These are phyloP conservation scores for thale cress (Arabidopsis thaliana) DNA, from an alignment of 345 rosid genomes.

Conservation along the genomic window DNA sequence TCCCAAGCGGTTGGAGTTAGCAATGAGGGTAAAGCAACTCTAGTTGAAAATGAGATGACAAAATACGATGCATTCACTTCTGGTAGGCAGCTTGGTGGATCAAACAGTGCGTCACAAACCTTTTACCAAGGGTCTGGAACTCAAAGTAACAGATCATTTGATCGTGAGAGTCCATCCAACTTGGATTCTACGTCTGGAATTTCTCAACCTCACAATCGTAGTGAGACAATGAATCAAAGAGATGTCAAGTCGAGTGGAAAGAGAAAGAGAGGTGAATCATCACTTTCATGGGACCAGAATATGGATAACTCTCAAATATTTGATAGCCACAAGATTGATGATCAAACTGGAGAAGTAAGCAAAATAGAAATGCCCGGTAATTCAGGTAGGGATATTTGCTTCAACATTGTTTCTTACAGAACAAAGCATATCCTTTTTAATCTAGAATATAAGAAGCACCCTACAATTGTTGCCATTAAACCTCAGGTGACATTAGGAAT, in stretches of 20 bases:
- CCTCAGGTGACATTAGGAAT: conserved; percentile 62
- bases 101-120: conserved; percentile 64
- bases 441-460: conserved; percentile 17
- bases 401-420: conserved; percentile 32
- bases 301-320: conserved; percentile 57
- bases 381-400: conserved; percentile 50
- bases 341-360: conserved; percentile 66
- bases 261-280: conserved; percentile 83
- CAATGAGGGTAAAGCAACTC: conserved; percentile 58
- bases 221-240: conserved; percentile 55
- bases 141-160: conserved; percentile 74
- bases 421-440: conserved; percentile 43
- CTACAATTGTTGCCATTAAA: neutral
- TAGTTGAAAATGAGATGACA: conserved; percentile 70
- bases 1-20: conserved; percentile 65
- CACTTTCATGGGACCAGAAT: conserved; percentile 57
- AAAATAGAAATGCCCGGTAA: conserved; percentile 62
- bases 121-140: conserved; percentile 76
- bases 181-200: conserved; percentile 84
- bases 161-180: conserved; percentile 95
- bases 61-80: conserved; percentile 67
- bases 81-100: conserved; percentile 72
- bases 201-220: conserved; percentile 85
- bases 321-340: conserved; percentile 50
- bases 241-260: conserved; percentile 65